These are phyloP conservation scores for Alternaria triticimaculans DNA, from an alignment of 2,329 filamentous ascomycete species.

Conservation along the genomic window DNA sequence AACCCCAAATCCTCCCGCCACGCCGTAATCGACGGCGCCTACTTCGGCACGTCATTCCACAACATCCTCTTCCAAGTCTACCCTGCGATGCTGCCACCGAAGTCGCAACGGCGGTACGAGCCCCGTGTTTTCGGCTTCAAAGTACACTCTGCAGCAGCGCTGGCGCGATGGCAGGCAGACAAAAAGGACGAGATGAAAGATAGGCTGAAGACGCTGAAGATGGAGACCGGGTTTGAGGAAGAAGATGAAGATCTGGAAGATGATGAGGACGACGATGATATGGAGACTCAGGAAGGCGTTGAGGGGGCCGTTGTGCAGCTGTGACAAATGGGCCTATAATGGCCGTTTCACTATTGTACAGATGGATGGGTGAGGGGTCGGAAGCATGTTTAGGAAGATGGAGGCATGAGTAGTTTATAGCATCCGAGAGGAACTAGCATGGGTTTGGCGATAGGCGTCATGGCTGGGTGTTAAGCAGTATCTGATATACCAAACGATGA, in stretches of 20 bases:
- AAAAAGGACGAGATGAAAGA: constrained; percentile 83
- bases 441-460: constrained; percentile 30
- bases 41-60: constrained; percentile 98
- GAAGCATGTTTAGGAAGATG: background rate
- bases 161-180: constrained; percentile 88
- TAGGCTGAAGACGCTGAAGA: constrained; percentile 69
- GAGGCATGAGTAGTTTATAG: constrained; percentile 6
- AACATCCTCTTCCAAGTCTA: constrained; percentile 99
- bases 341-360: constrained; percentile 7
- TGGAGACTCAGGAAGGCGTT: constrained; percentile 39
- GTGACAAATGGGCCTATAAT: constrained; percentile 18
- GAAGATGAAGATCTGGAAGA: constrained; percentile 67
- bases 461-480: constrained; percentile 22
- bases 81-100: constrained; percentile 83
- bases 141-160: constrained; percentile 85
- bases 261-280: constrained; percentile 60
- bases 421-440: constrained; percentile 20
- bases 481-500: constrained; percentile 10
- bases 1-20: constrained; percentile 98
- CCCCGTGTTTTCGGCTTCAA: constrained; percentile 95
- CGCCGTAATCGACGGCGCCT: constrained; percentile 93
- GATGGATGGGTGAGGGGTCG: background rate
- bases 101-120: constrained; percentile 84
- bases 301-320: constrained; percentile 33
- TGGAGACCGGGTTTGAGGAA: constrained; percentile 82